Percentiles rank a stretch among this genome's conserved stretches.
Conservation (phyloP, 2,329 filamentous ascomycete species). For the Trichoderma arundinaceum region DNA sequence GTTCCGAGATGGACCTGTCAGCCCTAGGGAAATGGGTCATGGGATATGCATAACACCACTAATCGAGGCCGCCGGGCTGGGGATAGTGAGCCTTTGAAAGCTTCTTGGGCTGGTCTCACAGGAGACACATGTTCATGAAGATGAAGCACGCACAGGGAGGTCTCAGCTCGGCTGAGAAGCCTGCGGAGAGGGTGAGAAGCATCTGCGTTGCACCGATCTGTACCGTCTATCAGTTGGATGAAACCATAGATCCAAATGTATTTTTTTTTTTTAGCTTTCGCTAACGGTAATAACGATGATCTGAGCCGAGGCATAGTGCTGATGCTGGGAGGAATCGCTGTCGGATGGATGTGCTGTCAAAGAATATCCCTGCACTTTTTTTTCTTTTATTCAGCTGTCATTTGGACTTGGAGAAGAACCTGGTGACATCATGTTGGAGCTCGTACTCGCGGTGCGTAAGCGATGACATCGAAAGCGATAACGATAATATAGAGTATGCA, state of each 20-base stretch:
- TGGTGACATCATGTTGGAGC: not conserved
- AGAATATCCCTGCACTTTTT: conserved; percentile 2
- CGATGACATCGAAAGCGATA: not conserved
- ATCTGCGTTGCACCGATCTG: not conserved
- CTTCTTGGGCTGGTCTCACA: not conserved
- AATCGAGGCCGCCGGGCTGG: not conserved
- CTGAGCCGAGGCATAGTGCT: conserved; percentile 6
- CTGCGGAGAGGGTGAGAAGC: not conserved
- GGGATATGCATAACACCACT: conserved; percentile 20
- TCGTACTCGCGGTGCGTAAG: not conserved
- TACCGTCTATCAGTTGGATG: not conserved
- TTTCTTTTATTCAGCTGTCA: too few relatives aligned
- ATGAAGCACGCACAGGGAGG: not conserved
- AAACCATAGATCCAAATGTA: too few relatives aligned
- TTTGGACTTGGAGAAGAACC: not conserved
- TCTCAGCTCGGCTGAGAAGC: not conserved
- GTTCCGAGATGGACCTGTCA: conserved; percentile 13
- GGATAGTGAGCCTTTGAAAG: not conserved
- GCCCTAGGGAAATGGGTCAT: conserved; percentile 1
- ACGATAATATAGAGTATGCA: not conserved
- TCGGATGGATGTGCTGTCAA: conserved; percentile 1
- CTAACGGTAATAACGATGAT: not conserved
- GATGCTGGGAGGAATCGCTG: conserved; percentile 3
- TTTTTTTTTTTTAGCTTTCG: not conserved
- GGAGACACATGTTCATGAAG: not conserved